phyloP scores from a whole-genome alignment of 2,329 filamentous ascomycete genomes.

The Endothia cerciana region DNA sequence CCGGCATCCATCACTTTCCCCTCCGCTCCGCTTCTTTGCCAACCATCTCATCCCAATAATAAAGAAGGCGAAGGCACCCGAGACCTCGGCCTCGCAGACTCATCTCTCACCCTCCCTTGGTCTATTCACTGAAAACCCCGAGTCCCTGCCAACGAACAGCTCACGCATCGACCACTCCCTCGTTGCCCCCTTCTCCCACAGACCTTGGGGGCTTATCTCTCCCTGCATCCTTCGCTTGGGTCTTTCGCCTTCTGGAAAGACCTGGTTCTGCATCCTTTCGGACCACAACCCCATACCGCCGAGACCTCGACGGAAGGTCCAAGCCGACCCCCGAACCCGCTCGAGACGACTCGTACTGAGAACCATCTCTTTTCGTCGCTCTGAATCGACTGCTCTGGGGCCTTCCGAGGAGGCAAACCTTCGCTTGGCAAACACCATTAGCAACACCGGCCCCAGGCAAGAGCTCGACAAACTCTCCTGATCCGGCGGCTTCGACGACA shows the following conservation, averaged over 20 bases:
- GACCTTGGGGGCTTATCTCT: conserved; percentile 4
- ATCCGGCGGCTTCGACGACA: conserved; percentile 29
- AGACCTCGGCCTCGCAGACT: conserved; percentile 13
- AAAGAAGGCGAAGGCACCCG: conserved; percentile 12
- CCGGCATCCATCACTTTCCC: conserved; percentile 19
- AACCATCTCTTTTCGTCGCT: not conserved
- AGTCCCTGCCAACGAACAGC: not conserved
- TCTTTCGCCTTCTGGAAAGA: not conserved
- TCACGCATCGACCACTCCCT: not conserved
- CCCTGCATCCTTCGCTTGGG: not conserved
- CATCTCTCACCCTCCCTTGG: conserved; percentile 12
- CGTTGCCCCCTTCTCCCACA: conserved; percentile 8
- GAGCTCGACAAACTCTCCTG: not conserved
- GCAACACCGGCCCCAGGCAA: conserved; percentile 1
- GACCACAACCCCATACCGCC: not conserved
- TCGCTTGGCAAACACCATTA: not conserved
- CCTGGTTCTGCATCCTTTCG: not conserved
- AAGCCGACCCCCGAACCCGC: conserved; percentile 17
- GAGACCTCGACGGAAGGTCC: conserved; percentile 11
- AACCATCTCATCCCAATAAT: conserved; percentile 10
- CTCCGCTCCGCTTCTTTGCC: conserved; percentile 17
- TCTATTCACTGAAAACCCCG: not conserved
- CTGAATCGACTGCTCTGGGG: not conserved
- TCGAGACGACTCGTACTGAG: conserved; percentile 9
- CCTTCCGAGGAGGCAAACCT: conserved; percentile 10